These are phyloP conservation scores for Fraxinus sp. DNA, from an alignment of 305 asterid species.

Conservation along the genomic window DNA sequence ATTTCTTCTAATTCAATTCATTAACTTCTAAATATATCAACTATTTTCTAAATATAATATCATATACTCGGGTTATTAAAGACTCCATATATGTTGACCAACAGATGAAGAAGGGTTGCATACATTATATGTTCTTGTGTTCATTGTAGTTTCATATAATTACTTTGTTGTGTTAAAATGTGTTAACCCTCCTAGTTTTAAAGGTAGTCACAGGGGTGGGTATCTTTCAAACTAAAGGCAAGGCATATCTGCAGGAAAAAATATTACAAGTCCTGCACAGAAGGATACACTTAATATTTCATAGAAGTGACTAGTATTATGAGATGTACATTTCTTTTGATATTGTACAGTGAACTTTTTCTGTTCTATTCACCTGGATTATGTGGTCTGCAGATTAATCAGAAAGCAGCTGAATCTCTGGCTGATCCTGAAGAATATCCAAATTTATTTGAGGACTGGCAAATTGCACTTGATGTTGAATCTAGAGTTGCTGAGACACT, in stretches of 20 bases:
- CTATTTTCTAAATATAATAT: background rate
- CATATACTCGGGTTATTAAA: background rate
- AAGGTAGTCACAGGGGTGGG: background rate
- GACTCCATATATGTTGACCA: background rate
- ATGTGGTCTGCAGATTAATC: constrained; percentile 61
- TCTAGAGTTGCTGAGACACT: constrained; percentile 69
- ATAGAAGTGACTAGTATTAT: background rate
- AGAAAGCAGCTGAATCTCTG: constrained; percentile 93
- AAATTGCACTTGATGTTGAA: constrained; percentile 89
- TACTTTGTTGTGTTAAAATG: background rate
- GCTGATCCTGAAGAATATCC: constrained; percentile 99
- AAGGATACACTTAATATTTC: background rate
- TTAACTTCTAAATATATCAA: background rate
- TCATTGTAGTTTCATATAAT: background rate
- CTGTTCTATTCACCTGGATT: background rate
- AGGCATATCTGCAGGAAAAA: background rate
- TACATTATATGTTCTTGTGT: background rate
- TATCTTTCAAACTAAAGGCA: background rate
- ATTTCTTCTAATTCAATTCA: background rate
- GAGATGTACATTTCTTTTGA: background rate
- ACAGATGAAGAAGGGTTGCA: background rate
- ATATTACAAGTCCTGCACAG: background rate
- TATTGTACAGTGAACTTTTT: background rate
- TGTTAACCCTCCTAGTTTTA: background rate
- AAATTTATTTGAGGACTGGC: constrained; percentile 96